A percentile compares a stretch with the other conserved stretches of the same genome.
These are phyloP conservation scores for Botrytis medusae DNA, from an alignment of 2,329 filamentous ascomycete genomes.

Conservation along the genomic window DNA sequence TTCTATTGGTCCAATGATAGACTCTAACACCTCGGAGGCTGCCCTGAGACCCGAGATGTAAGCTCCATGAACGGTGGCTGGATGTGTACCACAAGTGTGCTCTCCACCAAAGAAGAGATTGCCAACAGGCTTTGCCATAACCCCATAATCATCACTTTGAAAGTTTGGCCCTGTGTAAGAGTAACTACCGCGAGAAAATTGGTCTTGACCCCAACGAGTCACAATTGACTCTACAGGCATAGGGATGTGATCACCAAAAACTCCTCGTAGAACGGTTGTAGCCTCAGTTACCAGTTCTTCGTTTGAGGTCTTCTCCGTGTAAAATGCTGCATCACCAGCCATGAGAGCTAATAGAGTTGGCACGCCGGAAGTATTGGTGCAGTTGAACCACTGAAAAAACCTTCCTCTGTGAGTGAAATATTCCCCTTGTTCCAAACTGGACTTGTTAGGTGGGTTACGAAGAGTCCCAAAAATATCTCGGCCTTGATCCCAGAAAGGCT, in stretches of 20 bases:
- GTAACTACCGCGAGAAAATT: slow-evolving; percentile 91
- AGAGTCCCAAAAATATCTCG: slow-evolving; percentile 94
- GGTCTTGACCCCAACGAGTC: slow-evolving; percentile 88
- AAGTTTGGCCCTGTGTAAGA: slow-evolving; percentile 88
- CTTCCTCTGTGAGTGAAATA: slow-evolving; percentile 80
- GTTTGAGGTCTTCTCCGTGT: slow-evolving; percentile 77
- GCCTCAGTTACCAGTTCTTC: slow-evolving; percentile 78
- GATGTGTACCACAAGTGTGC: slow-evolving; percentile 92
- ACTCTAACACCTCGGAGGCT: slow-evolving; percentile 80
- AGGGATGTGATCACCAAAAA: slow-evolving; percentile 72
- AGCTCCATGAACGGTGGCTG: slow-evolving; percentile 94
- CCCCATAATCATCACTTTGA: slow-evolving; percentile 83
- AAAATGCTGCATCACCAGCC: slow-evolving; percentile 90
- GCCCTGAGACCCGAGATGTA: slow-evolving; percentile 91
- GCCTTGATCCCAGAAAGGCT: slow-evolving; percentile 85
- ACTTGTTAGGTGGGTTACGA: slow-evolving; percentile 66
- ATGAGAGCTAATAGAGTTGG: slow-evolving; percentile 89
- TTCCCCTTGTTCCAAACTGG: slow-evolving; percentile 75
- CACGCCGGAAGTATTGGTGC: slow-evolving; percentile 82
- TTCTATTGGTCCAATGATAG: slow-evolving; percentile 77
- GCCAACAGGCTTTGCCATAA: slow-evolving; percentile 80
- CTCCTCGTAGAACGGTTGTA: slow-evolving; percentile 70
- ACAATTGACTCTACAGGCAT: slow-evolving; percentile 82
- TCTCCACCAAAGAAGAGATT: slow-evolving; percentile 95
- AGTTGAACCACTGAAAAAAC: slow-evolving; percentile 98